These are phyloP conservation scores for Cavenderia fasciculata DNA, from an alignment of 78 protist species.

Conservation along the genomic window DNA sequence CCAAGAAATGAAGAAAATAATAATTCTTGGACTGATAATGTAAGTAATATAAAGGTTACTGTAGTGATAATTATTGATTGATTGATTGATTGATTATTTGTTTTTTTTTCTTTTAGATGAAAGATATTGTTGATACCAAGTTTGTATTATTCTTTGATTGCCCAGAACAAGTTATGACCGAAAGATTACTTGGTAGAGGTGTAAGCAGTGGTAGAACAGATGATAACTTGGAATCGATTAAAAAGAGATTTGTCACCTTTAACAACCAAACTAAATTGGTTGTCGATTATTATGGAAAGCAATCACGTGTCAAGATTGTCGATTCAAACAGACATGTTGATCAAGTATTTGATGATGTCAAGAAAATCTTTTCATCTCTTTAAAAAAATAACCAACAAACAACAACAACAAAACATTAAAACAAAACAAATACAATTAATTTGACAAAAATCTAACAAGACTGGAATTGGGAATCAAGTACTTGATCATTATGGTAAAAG, in stretches of 20 bases:
- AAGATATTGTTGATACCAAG: constrained; percentile 39
- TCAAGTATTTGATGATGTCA: constrained; percentile 27
- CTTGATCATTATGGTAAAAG: no score
- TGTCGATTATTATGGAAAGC: constrained; percentile 48
- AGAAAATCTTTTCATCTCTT: neutral
- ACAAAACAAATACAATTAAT: no score
- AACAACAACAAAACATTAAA: no score
- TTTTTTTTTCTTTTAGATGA: constrained; percentile 31
- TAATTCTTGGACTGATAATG: constrained; percentile 68
- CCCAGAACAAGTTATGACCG: constrained; percentile 79
- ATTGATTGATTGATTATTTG: neutral
- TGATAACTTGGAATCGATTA: constrained; percentile 78
- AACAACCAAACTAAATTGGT: constrained; percentile 60
- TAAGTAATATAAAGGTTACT: neutral
- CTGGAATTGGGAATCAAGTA: no score
- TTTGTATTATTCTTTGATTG: constrained; percentile 82
- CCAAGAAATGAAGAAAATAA: constrained; percentile 86
- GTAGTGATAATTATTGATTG: neutral
- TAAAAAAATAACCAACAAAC: no score
- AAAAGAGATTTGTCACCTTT: constrained; percentile 80
- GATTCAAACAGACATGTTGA: constrained; percentile 29
- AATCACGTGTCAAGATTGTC: constrained; percentile 25
- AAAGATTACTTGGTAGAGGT: constrained; percentile 77
- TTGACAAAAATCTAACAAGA: no score
- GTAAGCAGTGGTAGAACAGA: constrained; percentile 81